Evolutionary conservation across 2,329 filamentous ascomycete species (phyloP).

Genomic region (Chalara sp.): DNA sequence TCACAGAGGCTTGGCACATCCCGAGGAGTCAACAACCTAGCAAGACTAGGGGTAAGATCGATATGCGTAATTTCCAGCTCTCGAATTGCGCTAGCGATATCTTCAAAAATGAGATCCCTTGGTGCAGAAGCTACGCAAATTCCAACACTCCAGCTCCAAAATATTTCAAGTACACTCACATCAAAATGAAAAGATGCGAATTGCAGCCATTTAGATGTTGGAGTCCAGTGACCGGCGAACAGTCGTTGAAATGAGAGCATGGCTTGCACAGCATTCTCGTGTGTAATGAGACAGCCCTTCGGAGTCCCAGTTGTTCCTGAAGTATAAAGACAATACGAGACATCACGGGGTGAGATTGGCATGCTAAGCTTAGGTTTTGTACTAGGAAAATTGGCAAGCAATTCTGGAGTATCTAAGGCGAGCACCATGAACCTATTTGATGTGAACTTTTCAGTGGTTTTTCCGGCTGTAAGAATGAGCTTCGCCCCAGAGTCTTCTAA

Average conservation of each 20-base stretch:
- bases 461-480: conserved; percentile 52
- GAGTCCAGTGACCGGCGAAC: conserved; percentile 68
- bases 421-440: conserved; percentile 14
- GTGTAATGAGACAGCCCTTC: conserved; percentile 68
- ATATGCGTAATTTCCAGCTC: conserved; percentile 77
- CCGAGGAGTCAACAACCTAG: conserved; percentile 68
- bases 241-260: conserved; percentile 80
- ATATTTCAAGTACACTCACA: conserved; percentile 87
- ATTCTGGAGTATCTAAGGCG: conserved; percentile 19
- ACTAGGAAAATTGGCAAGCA: conserved; percentile 8
- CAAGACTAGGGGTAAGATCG: conserved; percentile 83
- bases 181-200: conserved; percentile 95
- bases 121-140: conserved; percentile 79
- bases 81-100: conserved; percentile 67
- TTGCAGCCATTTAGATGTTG: conserved; percentile 74
- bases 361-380: conserved; percentile 19
- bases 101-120: conserved; percentile 78
- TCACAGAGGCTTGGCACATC: conserved; percentile 73
- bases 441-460: conserved; percentile 32
- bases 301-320: conserved; percentile 32
- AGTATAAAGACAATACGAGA: conserved; percentile 30
- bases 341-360: conserved; percentile 19
- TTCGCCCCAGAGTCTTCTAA: conserved; percentile 57
- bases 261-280: conserved; percentile 82
- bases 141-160: conserved; percentile 91